phyloP scores from a whole-genome alignment of 352 stramenopile species.

The Aphanomyces invadans region DNA sequence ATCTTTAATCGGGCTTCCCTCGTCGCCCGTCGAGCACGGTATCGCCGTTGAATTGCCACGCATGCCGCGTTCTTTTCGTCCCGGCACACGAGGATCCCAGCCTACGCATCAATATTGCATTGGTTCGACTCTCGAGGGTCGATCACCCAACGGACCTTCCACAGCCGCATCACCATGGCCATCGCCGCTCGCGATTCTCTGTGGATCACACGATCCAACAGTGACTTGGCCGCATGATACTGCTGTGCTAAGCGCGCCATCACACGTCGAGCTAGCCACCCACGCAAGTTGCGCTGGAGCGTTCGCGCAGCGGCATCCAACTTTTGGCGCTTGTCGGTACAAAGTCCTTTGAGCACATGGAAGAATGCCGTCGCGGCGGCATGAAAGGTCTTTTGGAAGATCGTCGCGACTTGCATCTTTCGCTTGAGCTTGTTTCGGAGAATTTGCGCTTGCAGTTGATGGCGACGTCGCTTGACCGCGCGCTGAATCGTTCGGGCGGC shows the following conservation, averaged over 20 bases:
- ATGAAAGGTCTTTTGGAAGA: constrained; percentile 10
- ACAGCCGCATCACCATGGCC: constrained; percentile 7
- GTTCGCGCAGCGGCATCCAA: not conserved
- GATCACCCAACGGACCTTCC: constrained; percentile 7
- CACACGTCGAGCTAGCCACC: constrained; percentile 16
- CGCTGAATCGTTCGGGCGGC: constrained; percentile 47
- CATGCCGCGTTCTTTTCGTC: constrained; percentile 5
- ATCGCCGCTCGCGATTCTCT: not conserved
- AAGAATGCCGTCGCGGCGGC: constrained; percentile 3
- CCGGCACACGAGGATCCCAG: not conserved
- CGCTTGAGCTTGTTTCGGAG: not conserved
- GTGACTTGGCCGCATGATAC: not conserved
- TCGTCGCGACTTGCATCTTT: not conserved
- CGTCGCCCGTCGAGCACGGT: constrained; percentile 37
- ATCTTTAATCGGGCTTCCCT: constrained; percentile 36
- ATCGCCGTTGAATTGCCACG: constrained; percentile 44
- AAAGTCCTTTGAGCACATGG: not conserved
- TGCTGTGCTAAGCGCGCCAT: not conserved
- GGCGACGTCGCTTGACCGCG: constrained; percentile 18
- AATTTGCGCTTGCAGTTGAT: not conserved
- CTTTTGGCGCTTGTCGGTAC: not conserved
- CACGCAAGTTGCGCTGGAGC: constrained; percentile 13
- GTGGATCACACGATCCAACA: constrained; percentile 9
- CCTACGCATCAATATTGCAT: not conserved
- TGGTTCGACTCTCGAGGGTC: no score